These are phyloP conservation scores for Picea abies DNA, from an alignment of 83 land plant species.

Conservation along the genomic window DNA sequence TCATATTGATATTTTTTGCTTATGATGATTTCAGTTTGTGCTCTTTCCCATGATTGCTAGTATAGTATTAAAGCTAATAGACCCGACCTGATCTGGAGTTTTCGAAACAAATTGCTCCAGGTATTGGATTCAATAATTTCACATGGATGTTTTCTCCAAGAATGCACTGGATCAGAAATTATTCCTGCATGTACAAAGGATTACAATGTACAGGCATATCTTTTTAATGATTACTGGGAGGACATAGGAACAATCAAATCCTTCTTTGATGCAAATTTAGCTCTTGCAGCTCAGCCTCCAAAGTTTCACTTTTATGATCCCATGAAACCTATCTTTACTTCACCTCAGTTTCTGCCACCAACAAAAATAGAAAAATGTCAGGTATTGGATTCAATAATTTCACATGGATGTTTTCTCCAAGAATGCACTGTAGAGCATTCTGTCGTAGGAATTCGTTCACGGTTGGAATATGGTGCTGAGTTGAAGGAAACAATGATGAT, in stretches of 20 bases:
- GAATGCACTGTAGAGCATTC: conserved; percentile 52
- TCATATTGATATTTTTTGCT: neutral
- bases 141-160: no score
- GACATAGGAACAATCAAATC: conserved; percentile 70
- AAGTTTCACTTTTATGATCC: conserved; percentile 59
- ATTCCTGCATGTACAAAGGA: conserved; percentile 57
- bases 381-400: conserved; percentile 68
- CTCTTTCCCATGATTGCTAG: neutral
- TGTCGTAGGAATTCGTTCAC: conserved; percentile 57
- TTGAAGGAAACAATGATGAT: conserved; percentile 82
- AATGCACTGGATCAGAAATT: conserved; percentile 63
- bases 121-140: no score
- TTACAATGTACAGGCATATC: conserved; percentile 64
- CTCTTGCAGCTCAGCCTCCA: conserved; percentile 62
- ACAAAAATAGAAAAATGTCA: conserved; percentile 62
- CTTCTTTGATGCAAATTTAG: conserved; percentile 64
- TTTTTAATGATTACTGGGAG: conserved; percentile 68
- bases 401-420: conserved; percentile 64
- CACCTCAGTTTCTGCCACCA: conserved; percentile 61
- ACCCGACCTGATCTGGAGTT: neutral
- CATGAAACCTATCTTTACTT: conserved; percentile 56
- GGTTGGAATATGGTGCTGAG: conserved; percentile 51
- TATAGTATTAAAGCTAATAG: neutral
- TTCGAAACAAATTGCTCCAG: conserved; percentile 24
- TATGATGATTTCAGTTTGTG: neutral